Conservation (phyloP, 306 rosid genomes). For the Dalbergia cochinchinensis region DNA sequence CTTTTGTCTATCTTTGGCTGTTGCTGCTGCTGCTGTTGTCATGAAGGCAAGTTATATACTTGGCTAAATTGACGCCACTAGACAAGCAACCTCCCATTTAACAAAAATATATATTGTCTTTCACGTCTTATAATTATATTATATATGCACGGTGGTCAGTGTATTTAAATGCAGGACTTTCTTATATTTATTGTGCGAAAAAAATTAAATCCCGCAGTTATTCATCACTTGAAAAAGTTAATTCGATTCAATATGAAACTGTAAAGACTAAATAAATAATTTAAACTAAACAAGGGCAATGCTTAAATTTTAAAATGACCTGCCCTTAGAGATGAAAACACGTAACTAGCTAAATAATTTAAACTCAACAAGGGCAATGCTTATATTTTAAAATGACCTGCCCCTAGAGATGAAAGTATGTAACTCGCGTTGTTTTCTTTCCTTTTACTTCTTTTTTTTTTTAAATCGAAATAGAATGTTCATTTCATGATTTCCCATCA, state of each 20-base stretch:
- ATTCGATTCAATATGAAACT: too few species aligned
- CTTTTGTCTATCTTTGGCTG: slow-evolving; percentile 22
- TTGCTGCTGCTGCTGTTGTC: background rate
- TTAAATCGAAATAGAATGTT: background rate
- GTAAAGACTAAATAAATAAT: too few species aligned
- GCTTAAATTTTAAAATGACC: background rate
- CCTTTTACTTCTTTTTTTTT: background rate
- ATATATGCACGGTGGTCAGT: too few species aligned
- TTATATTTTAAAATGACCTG: background rate
- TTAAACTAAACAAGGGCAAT: background rate
- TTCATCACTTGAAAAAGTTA: background rate
- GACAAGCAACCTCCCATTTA: too few species aligned
- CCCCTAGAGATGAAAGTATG: background rate
- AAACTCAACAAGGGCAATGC: background rate
- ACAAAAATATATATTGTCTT: too few species aligned
- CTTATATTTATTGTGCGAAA: too few species aligned
- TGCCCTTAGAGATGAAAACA: background rate
- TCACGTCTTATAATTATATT: too few species aligned
- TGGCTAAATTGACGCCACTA: slow-evolving; percentile 43
- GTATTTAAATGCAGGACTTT: too few species aligned
- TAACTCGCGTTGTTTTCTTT: background rate
- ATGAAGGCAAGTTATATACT: background rate
- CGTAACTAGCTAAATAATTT: too few species aligned
- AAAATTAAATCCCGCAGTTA: too few species aligned
- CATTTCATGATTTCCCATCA: background rate